Evolutionary conservation across 2,329 filamentous ascomycete genomes (phyloP).

Genomic region (Annulohypoxylon truncatum): DNA sequence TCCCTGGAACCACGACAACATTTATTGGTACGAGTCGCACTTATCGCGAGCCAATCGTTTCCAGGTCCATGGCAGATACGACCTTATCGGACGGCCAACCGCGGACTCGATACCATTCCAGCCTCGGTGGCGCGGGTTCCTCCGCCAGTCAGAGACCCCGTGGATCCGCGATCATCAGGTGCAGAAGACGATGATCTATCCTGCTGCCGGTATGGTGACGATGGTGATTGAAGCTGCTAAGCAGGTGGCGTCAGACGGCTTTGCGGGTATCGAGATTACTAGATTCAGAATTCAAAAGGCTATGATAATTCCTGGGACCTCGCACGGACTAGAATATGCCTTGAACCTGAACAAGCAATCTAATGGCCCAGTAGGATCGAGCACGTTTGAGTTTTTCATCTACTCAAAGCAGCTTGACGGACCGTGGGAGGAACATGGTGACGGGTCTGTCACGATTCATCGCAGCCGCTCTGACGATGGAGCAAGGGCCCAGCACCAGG

Average conservation of each 20-base stretch:
- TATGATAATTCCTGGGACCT: conserved; percentile 61
- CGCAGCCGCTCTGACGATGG: conserved; percentile 31
- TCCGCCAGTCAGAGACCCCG: conserved; percentile 61
- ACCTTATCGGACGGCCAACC: conserved; percentile 62
- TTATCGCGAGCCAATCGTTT: conserved; percentile 58
- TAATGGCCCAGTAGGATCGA: background rate
- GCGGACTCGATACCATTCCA: conserved; percentile 59
- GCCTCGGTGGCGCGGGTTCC: conserved; percentile 62
- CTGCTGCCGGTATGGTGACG: conserved; percentile 61
- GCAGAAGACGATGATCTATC: conserved; percentile 62
- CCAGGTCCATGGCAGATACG: conserved; percentile 59
- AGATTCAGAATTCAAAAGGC: conserved; percentile 62
- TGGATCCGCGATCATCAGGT: conserved; percentile 66
- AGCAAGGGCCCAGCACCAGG: conserved; percentile 2
- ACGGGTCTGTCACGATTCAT: conserved; percentile 47
- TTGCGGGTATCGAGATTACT: conserved; percentile 57
- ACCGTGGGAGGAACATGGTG: conserved; percentile 59
- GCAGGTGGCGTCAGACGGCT: conserved; percentile 50
- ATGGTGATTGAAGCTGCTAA: conserved; percentile 62
- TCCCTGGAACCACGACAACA: conserved; percentile 64
- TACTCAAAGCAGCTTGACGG: conserved; percentile 58
- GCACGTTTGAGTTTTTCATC: conserved; percentile 56
- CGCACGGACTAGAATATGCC: conserved; percentile 62
- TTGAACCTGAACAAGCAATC: conserved; percentile 55
- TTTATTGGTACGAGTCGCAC: conserved; percentile 66